Base-by-base conservation (phyloP, 2,329 filamentous ascomycete species). In the Colletotrichum higginsianum region DNA sequence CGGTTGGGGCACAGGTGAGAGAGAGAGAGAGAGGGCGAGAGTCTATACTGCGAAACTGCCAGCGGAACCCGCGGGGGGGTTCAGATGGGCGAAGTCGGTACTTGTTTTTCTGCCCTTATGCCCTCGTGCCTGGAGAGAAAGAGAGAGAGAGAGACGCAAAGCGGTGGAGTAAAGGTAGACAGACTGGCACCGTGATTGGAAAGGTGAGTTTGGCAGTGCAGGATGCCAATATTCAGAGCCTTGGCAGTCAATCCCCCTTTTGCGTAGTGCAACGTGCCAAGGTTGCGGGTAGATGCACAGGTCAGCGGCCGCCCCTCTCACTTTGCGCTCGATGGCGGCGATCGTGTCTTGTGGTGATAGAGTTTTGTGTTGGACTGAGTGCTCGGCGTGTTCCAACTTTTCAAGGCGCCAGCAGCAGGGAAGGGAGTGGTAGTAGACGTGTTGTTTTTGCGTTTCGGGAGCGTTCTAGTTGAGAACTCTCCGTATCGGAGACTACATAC, bases 191-290 rank as follows among this genome's bases (percentile, higher is more conserved):
- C n/a, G 16, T 49, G 65, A 69, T 72, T 68, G 64, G 69, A 26
- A 57, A 47, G 46, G 21, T 61, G 55, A n/a, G 44, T 49, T 68
- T 60, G 58, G 26, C 53, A 61, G 56, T 61, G 58, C 65, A 55
- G 55, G 52, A 60, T 69, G 58, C 65, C 69, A 72, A 69, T 53
- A 64, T 50, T 50, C 58, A 21, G 40, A 55, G 30, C 42, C 58
- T 72, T 72, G 69, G 65, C 65, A 35, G 47, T n/a, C 44, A 53
- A 60, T 68, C 58, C 47, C 66, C 58, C 57, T 71, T 71, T 68
- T 42, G 61, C 40, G 55, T 63, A 63, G 38, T 67, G 65, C 65
- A 68, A 71, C 68, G 40, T 61, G 58, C 65, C 68, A 68, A 71
- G 68, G 52, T 49, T 67, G 35, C 53, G 66, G 35, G 44, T 52